Evolutionary conservation across 805 yeast species (phyloP).

Genomic region (Novakomyces olei): DNA sequence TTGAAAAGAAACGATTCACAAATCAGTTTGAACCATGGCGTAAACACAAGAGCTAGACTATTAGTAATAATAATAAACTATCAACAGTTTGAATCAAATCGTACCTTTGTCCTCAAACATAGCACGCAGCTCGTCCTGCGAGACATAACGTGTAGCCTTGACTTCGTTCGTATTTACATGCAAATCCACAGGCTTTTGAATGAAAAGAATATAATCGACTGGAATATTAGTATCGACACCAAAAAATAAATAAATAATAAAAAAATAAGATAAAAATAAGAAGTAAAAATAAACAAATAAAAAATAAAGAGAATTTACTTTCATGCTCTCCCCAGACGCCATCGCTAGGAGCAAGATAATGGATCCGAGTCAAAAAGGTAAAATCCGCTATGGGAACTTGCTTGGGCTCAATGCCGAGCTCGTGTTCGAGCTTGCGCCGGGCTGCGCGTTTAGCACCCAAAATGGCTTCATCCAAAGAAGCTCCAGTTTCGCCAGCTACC

Average conservation of each 20-base stretch:
- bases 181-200: slow-evolving; percentile 31
- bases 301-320: slow-evolving; percentile 13
- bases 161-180: slow-evolving; percentile 65
- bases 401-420: slow-evolving; percentile 53
- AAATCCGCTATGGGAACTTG: slow-evolving; percentile 39
- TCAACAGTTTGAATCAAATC: background rate
- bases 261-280: background rate
- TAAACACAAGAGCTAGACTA: slow-evolving; percentile 25
- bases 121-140: slow-evolving; percentile 36
- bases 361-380: slow-evolving; percentile 77
- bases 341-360: slow-evolving; percentile 62
- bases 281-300: background rate
- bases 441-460: slow-evolving; percentile 75
- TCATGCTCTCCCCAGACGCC: slow-evolving; percentile 95
- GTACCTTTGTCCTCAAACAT: slow-evolving; percentile 54
- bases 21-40: slow-evolving; percentile 96
- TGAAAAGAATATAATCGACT: slow-evolving; percentile 72
- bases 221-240: background rate
- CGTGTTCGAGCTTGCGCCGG: slow-evolving; percentile 77
- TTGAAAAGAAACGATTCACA: slow-evolving; percentile 74
- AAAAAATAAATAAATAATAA: background rate
- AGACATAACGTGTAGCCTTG: slow-evolving; percentile 55
- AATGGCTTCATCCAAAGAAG: slow-evolving; percentile 35
- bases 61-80: slow-evolving; percentile 3
- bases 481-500: slow-evolving; percentile 58